Evolutionary conservation across 2,329 filamentous ascomycete genomes (phyloP).

Genomic region (Cladosporium sp.): DNA sequence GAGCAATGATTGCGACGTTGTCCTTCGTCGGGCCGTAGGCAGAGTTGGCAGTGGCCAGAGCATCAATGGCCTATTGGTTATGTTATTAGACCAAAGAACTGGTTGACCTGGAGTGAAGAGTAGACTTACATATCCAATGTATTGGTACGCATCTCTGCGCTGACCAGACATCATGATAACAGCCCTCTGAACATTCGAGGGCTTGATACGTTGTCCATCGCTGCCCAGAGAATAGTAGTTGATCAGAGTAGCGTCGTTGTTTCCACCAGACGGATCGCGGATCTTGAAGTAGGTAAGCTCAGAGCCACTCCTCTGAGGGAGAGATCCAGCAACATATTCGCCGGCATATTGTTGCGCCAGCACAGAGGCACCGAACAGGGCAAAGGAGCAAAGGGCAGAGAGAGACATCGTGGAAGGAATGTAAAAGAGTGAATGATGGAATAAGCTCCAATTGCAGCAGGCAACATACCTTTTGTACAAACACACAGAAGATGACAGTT

Average conservation of each 20-base stretch:
- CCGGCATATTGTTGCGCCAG: slow-evolving; percentile 25
- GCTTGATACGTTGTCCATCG: slow-evolving; percentile 20
- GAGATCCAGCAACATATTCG: slow-evolving; percentile 18
- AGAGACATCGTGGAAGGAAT: neutral
- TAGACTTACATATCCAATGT: slow-evolving; percentile 21
- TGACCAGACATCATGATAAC: slow-evolving; percentile 30
- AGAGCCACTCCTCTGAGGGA: slow-evolving; percentile 18
- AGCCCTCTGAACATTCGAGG: slow-evolving; percentile 24
- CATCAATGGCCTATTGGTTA: slow-evolving; percentile 11
- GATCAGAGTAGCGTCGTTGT: slow-evolving; percentile 25
- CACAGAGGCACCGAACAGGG: neutral
- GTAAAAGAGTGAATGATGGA: neutral
- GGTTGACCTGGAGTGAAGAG: neutral
- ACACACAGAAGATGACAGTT: neutral
- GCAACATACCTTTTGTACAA: neutral
- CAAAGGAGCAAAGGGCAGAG: neutral
- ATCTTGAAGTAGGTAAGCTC: slow-evolving; percentile 32
- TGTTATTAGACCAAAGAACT: slow-evolving; percentile 14
- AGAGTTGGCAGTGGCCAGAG: slow-evolving; percentile 4
- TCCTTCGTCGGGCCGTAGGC: slow-evolving; percentile 22
- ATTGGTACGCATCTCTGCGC: slow-evolving; percentile 25
- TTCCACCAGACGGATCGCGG: slow-evolving; percentile 20
- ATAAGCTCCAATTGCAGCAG: neutral
- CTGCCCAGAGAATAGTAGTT: slow-evolving; percentile 29
- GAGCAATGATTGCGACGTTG: slow-evolving; percentile 29